A percentile compares a stretch with the other conserved stretches of the same genome.
These are phyloP conservation scores for Didymella glomerata DNA, from an alignment of 2,329 filamentous ascomycete species.

Conservation along the genomic window DNA sequence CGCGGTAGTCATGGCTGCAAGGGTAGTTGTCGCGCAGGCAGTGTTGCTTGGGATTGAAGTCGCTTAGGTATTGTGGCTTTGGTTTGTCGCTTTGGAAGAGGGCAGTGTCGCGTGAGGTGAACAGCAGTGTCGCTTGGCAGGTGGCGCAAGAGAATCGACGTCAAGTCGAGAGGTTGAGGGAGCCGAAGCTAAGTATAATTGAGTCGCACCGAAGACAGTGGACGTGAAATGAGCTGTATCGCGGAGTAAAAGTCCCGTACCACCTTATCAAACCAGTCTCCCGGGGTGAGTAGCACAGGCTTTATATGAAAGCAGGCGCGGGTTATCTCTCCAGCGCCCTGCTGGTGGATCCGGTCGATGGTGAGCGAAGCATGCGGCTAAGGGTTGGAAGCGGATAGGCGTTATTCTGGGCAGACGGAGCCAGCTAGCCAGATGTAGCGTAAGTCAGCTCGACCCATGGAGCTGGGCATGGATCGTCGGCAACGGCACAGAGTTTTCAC, in stretches of 20 bases:
- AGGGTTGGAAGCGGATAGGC: slow-evolving; percentile 25
- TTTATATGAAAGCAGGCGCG: slow-evolving; percentile 41
- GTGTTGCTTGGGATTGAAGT: slow-evolving; percentile 18
- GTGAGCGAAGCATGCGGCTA: slow-evolving; percentile 34
- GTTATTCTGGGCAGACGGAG: slow-evolving; percentile 26
- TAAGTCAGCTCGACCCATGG: slow-evolving; percentile 21
- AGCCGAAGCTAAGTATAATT: slow-evolving; percentile 32
- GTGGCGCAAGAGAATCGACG: slow-evolving; percentile 24
- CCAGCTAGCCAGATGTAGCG: slow-evolving; percentile 24
- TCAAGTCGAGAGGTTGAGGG: slow-evolving; percentile 23
- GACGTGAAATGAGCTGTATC: slow-evolving; percentile 25
- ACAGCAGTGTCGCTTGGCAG: slow-evolving; percentile 25
- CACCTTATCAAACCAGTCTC: slow-evolving; percentile 25
- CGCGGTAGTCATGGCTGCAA: slow-evolving; percentile 41
- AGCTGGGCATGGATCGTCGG: slow-evolving; percentile 39
- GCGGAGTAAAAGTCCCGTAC: slow-evolving; percentile 23
- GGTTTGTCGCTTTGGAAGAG: slow-evolving; percentile 20
- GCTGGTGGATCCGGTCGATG: slow-evolving; percentile 34
- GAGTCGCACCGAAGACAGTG: slow-evolving; percentile 38
- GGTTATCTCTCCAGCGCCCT: slow-evolving; percentile 31
- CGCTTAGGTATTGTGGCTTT: slow-evolving; percentile 11
- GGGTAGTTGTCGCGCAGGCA: slow-evolving; percentile 31
- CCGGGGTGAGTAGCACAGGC: slow-evolving; percentile 28
- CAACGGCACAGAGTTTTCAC: slow-evolving; percentile 44
- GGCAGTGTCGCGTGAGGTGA: slow-evolving; percentile 19